These are phyloP conservation scores for Theileria orientalis DNA, from an alignment of 169 alveolate genomes.

Conservation along the genomic window DNA sequence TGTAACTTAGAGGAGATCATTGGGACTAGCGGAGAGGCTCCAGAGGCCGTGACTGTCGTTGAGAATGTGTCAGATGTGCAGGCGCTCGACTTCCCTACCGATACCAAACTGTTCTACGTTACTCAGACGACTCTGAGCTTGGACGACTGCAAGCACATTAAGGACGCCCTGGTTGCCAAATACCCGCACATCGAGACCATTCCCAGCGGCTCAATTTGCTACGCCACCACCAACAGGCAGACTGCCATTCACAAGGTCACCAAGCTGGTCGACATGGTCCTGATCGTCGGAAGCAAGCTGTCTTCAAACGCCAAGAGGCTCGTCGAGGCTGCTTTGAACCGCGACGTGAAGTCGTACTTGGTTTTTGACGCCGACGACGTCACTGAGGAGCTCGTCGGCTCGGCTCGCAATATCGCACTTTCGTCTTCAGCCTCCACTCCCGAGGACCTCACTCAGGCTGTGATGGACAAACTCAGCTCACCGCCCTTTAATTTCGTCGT, in stretches of 20 bases:
- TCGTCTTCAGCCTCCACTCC: conserved; percentile 85
- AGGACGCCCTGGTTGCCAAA: conserved; percentile 58
- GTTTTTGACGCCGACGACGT: conserved; percentile 67
- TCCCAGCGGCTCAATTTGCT: conserved; percentile 83
- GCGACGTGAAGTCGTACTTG: conserved; percentile 68
- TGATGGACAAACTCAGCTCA: conserved; percentile 49
- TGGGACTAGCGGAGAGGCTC: conserved; percentile 83
- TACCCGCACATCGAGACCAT: conserved; percentile 77
- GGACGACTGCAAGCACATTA: conserved; percentile 77
- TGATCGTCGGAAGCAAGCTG: conserved; percentile 76
- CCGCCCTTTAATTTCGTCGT: conserved; percentile 61
- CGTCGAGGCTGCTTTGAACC: conserved; percentile 67
- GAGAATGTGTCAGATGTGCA: conserved; percentile 76
- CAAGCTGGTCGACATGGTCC: conserved; percentile 59
- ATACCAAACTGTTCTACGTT: conserved; percentile 71
- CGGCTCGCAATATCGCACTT: conserved; percentile 67
- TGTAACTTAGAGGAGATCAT: conserved; percentile 75
- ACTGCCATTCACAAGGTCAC: conserved; percentile 70
- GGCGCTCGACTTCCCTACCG: conserved; percentile 44
- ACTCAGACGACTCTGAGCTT: conserved; percentile 83
- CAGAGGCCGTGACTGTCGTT: conserved; percentile 73
- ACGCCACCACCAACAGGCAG: conserved; percentile 84
- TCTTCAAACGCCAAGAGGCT: conserved; percentile 79
- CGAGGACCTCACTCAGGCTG: conserved; percentile 71
- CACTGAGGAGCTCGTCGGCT: conserved; percentile 61